These are phyloP conservation scores for Lepiota subincarnata DNA, from an alignment of 768 basidiomycete species.

Conservation along the genomic window DNA sequence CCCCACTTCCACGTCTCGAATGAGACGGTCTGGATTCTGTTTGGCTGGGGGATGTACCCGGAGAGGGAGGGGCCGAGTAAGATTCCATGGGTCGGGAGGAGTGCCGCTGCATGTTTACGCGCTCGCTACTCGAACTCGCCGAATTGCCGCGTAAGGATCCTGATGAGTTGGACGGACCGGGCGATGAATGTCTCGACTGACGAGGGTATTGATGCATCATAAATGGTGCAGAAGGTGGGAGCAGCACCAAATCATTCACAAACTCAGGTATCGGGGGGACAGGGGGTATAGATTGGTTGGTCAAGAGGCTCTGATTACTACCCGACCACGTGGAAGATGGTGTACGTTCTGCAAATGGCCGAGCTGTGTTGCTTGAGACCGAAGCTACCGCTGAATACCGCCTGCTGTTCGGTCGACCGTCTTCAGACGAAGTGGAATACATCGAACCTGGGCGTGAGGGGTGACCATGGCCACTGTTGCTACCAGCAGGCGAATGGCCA, in stretches of 20 bases:
- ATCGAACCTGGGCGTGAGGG: slow-evolving; percentile 53
- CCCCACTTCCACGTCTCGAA: slow-evolving; percentile 20
- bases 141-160: slow-evolving; percentile 33
- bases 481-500: slow-evolving; percentile 14
- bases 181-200: slow-evolving; percentile 31
- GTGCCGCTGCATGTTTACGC: slow-evolving; percentile 18
- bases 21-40: slow-evolving; percentile 15
- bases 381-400: slow-evolving; percentile 36
- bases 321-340: slow-evolving; percentile 36
- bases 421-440: slow-evolving; percentile 57
- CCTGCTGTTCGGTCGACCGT: slow-evolving; percentile 38
- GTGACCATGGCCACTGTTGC: slow-evolving; percentile 23
- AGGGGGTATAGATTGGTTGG: slow-evolving; percentile 37
- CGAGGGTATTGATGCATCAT: slow-evolving; percentile 63
- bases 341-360: slow-evolving; percentile 24
- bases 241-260: slow-evolving; percentile 60
- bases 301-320: slow-evolving; percentile 32
- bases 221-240: slow-evolving; percentile 73
- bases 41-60: slow-evolving; percentile 11
- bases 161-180: slow-evolving; percentile 29
- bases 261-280: slow-evolving; percentile 40
- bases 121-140: slow-evolving; percentile 30
- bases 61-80: slow-evolving; percentile 15
- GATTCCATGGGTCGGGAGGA: slow-evolving; percentile 17
- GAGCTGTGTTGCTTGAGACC: slow-evolving; percentile 14